Evolutionary conservation across 2,329 filamentous ascomycete species (phyloP).

Genomic region (Fusarium austroafricanum): DNA sequence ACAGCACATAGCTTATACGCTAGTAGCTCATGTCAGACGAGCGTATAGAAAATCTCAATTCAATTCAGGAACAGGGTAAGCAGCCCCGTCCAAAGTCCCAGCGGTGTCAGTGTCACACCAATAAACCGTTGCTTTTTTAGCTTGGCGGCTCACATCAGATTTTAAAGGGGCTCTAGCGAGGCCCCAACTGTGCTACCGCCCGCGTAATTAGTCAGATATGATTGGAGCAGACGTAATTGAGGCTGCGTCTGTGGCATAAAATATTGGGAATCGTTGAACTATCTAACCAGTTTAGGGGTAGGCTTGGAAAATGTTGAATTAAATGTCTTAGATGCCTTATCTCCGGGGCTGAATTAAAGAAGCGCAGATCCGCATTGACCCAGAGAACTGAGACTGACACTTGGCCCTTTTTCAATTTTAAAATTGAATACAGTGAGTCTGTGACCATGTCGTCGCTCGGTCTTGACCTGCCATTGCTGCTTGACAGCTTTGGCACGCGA

Average conservation of each 20-base stretch:
- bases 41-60: too few relatives aligned
- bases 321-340: neutral
- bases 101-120: neutral
- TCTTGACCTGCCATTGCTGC: neutral
- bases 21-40: too few relatives aligned
- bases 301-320: conserved; percentile 8
- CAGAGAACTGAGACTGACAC: neutral
- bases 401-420: neutral
- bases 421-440: too few relatives aligned
- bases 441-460: neutral
- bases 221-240: conserved; percentile 6
- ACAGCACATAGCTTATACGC: too few relatives aligned
- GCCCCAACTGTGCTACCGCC: conserved; percentile 16
- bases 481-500: neutral
- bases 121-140: neutral
- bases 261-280: neutral
- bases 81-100: neutral
- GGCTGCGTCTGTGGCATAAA: neutral
- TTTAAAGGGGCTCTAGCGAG: conserved; percentile 6
- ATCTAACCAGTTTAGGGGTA: conserved; percentile 12
- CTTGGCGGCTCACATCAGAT: conserved; percentile 23
- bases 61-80: neutral
- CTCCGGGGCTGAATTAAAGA: neutral
- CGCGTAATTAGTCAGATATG: neutral
- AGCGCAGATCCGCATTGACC: neutral